Evolutionary conservation across 2,329 filamentous ascomycete species (phyloP), one percentile per base, ranked within the genome.

Genomic region (Penicillium olsonii): DNA sequence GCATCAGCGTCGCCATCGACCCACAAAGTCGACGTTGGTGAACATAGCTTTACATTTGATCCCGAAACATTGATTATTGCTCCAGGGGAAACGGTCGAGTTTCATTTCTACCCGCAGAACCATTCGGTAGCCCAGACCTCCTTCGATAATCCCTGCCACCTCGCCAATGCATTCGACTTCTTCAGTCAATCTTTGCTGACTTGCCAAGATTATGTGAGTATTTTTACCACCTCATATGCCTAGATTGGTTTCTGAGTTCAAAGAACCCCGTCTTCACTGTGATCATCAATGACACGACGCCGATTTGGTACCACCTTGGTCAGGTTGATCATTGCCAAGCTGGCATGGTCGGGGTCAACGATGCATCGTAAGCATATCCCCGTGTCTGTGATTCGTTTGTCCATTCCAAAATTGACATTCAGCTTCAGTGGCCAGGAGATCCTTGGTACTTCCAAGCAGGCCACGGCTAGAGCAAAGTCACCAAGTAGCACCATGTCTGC

Each of bases 291-390:
- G 78, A 84, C 69, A 82, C 79, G 37, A 85, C 79, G 47, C 88
- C 89, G 24, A 77, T 92, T 57, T 94, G 89, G 88, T 74, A 88
- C 57, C 92, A 87, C 78, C 92, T 88, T 74, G 84, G 83, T 24
- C 85, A 90, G 69, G 84, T 68, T 38, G 82, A 78, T 64, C 89
- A 94, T 74, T 94, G 88, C 71, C 82, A 90, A 69, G 73, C 67
- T 40, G 87, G 87, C 54, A 91, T 91, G 86, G 79, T 81, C 49
- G 86, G 88, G 75, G 87, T 88, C 26, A 84, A 91, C 66, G 91
- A 92, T 71, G 83, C 86, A 14, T 41, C 63, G 62, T 65, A 48
- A 59, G 61, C 48, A 38, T 41, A 38, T 24, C 38, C 18, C 33
- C 14, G 34, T 18, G 14, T 24, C 20, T 33, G 7, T 15, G 11